Evolutionary conservation across 306 rosid genomes (phyloP), one percentile per base, ranked within the genome.

Genomic region (Argentina anserina): DNA sequence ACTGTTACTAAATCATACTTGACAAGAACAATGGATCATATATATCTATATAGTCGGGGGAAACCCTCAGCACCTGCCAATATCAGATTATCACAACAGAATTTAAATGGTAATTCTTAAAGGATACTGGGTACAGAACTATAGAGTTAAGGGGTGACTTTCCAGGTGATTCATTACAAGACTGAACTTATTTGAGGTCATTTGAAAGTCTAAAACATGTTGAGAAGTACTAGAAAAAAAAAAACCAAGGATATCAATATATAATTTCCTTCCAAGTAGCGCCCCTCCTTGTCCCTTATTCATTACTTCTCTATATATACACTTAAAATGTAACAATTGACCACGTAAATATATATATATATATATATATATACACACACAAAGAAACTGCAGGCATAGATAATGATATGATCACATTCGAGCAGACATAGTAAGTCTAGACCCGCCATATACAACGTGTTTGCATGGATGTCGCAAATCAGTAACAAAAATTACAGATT

Each of bases 1-100:
- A 64, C 21, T 70, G 75, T 82, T 46, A 78, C 36, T 74, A 68
- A 56, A 65, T 41, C 20, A 25, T 40, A 55, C 65, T 53, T 59
- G 67, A 78, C 56, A 73, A 74, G 20, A 70, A 69, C 74, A 58
- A 60, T 53, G 46, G 10, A 31, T 42, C 33, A 52, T 31, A 50
- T 31, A 67, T 56, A 28, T 46, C 20, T 67, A 71, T 23, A 26
- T 71, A 47, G 26, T 49, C n/a, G 37, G 73, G 42, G 64, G 40
- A 58, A 66, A 60, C 47, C 64, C 45, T 55, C 39, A 23, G 25
- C 17, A 58, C 29, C 15, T 28, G 49, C 68, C 31, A 58, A 36
- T 37, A 34, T 20, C 25, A 31, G 31, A 31, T 25, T 53, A 77
- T 65, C 23, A 28, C 62, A 55, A 25, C 42, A 25, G 41, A 3